A percentile compares a stretch with the other conserved stretches of the same genome.
Evolutionary conservation across 2,329 filamentous ascomycete species (phyloP).

Genomic region (Fusarium pseudocircinatum): DNA sequence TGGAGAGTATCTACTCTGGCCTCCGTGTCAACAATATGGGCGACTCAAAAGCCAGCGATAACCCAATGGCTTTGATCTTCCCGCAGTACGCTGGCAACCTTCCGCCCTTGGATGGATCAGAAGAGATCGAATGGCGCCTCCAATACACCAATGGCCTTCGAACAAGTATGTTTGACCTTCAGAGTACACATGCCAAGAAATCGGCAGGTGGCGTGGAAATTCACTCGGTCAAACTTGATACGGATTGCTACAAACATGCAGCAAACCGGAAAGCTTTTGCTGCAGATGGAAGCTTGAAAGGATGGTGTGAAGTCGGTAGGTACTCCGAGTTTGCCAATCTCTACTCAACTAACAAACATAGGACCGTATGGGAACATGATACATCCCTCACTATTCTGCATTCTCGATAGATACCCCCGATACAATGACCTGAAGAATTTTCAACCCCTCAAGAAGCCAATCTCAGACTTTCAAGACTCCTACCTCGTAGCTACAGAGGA

Average conservation of each 20-base stretch:
- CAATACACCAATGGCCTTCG: conserved; percentile 31
- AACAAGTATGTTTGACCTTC: conserved; percentile 41
- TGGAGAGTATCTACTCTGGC: conserved; percentile 34
- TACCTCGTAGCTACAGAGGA: conserved; percentile 11
- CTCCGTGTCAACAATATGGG: conserved; percentile 4
- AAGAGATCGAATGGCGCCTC: conserved; percentile 41
- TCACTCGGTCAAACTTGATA: conserved; percentile 32
- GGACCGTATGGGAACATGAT: conserved; percentile 34
- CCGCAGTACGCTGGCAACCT: conserved; percentile 39
- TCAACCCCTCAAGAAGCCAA: conserved; percentile 25
- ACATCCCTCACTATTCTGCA: conserved; percentile 38
- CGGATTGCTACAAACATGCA: conserved; percentile 26
- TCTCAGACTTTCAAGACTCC: conserved; percentile 36
- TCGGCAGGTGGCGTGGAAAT: conserved; percentile 1
- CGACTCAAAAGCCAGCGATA: conserved; percentile 1
- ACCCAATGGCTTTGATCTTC: conserved; percentile 31
- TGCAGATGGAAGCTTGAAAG: conserved; percentile 12
- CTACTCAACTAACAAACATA: background rate
- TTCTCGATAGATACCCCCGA: conserved; percentile 39
- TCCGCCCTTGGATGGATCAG: conserved; percentile 34
- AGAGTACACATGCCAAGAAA: conserved; percentile 24
- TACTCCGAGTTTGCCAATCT: background rate
- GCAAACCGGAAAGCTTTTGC: conserved; percentile 32
- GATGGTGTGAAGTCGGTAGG: conserved; percentile 24
- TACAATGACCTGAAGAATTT: conserved; percentile 33